Evolutionary conservation across 2,329 filamentous ascomycete species (phyloP).

Genomic region (Malbranchea zuffiana): DNA sequence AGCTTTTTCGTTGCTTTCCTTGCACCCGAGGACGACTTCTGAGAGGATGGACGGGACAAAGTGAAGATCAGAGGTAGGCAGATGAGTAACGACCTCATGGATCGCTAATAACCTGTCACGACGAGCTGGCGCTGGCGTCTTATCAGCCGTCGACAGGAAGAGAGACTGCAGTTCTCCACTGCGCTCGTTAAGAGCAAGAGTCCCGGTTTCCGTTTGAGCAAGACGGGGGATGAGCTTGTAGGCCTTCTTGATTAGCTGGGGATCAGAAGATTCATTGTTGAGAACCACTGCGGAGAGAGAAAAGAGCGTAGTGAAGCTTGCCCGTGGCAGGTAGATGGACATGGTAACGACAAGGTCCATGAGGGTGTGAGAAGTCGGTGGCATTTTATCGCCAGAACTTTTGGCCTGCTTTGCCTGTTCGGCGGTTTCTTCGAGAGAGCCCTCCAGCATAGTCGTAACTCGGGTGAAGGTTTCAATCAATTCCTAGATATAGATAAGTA

Average conservation of each 20-base stretch:
- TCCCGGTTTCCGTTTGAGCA: conserved; percentile 67
- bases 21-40: conserved; percentile 91
- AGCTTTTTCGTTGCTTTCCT: conserved; percentile 94
- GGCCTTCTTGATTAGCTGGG: conserved; percentile 95
- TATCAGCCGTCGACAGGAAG: conserved; percentile 66
- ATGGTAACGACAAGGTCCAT: conserved; percentile 97
- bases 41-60: conserved; percentile 87
- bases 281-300: conserved; percentile 76
- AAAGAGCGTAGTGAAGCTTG: conserved; percentile 77
- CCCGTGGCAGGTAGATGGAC: conserved; percentile 78
- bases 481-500: conserved; percentile 40
- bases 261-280: conserved; percentile 55
- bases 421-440: conserved; percentile 56
- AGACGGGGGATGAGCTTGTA: conserved; percentile 95
- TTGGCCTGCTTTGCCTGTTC: conserved; percentile 53
- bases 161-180: conserved; percentile 71
- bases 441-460: conserved; percentile 72
- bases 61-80: conserved; percentile 68
- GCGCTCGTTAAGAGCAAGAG: conserved; percentile 62
- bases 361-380: conserved; percentile 83
- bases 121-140: conserved; percentile 74
- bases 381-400: conserved; percentile 60
- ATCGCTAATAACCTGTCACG: conserved; percentile 79
- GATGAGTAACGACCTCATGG: conserved; percentile 63
- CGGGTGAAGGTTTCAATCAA: conserved; percentile 79